These are phyloP conservation scores for Pseudozyma hubeiensis DNA, from an alignment of 1,284 basidiomycete genomes.

Conservation along the genomic window DNA sequence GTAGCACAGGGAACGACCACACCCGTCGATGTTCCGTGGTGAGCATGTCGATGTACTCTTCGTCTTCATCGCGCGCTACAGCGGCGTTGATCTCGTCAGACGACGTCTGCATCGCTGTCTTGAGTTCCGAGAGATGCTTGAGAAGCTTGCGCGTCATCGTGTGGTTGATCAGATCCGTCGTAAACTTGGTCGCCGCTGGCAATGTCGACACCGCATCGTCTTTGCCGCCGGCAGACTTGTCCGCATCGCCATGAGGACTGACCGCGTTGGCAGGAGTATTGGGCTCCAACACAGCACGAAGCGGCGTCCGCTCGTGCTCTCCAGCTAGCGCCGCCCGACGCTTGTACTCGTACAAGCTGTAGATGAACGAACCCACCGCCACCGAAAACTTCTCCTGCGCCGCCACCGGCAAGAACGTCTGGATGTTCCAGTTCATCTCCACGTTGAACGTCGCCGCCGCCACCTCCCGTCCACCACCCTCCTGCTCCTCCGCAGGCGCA, in stretches of 20 bases:
- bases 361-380: slow-evolving; percentile 84
- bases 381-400: slow-evolving; percentile 83
- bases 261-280: slow-evolving; percentile 68
- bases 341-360: slow-evolving; percentile 83
- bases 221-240: neutral
- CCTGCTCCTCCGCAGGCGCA: slow-evolving; percentile 7
- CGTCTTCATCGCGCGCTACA: slow-evolving; percentile 73
- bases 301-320: slow-evolving; percentile 75
- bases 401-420: slow-evolving; percentile 85
- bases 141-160: slow-evolving; percentile 86
- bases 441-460: slow-evolving; percentile 49
- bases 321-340: slow-evolving; percentile 73
- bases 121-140: slow-evolving; percentile 77
- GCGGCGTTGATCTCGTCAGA: slow-evolving; percentile 69
- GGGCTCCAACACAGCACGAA: slow-evolving; percentile 75
- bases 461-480: slow-evolving; percentile 73
- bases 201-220: slow-evolving; percentile 75
- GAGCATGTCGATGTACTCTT: slow-evolving; percentile 70
- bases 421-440: slow-evolving; percentile 96
- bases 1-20: slow-evolving; percentile 81
- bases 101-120: slow-evolving; percentile 28
- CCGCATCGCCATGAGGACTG: slow-evolving; percentile 4
- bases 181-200: slow-evolving; percentile 70
- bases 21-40: slow-evolving; percentile 70
- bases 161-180: slow-evolving; percentile 73